phyloP scores from a whole-genome alignment of 2,329 filamentous ascomycete species.

The Clarireedia hainanense region DNA sequence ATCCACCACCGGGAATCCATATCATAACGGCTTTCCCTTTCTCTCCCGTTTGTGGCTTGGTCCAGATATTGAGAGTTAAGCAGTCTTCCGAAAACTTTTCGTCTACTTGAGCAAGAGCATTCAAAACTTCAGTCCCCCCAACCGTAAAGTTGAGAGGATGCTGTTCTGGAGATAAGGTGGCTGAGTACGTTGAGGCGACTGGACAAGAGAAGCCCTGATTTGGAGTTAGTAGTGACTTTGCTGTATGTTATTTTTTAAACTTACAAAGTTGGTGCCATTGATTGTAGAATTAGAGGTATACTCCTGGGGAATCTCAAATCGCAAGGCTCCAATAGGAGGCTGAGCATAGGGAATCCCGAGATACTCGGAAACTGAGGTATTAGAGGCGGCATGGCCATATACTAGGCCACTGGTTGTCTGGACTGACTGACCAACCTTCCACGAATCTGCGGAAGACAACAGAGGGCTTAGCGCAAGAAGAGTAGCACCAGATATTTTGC shows the following conservation, averaged over 20 bases:
- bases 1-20: slow-evolving; percentile 36
- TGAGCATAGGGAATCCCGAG: slow-evolving; percentile 35
- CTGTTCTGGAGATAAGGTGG: not conserved
- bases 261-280: slow-evolving; percentile 23
- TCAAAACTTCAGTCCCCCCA: not conserved
- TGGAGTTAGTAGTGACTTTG: slow-evolving; percentile 12
- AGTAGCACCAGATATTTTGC: too few species aligned
- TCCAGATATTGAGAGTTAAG: slow-evolving; percentile 34
- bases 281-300: slow-evolving; percentile 13
- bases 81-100: slow-evolving; percentile 30
- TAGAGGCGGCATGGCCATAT: slow-evolving; percentile 19
- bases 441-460: not conserved
- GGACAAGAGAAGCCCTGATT: slow-evolving; percentile 13
- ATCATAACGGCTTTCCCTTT: slow-evolving; percentile 34
- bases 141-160: not conserved
- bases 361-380: slow-evolving; percentile 27
- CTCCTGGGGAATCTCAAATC: slow-evolving; percentile 27
- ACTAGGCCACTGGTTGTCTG: slow-evolving; percentile 25
- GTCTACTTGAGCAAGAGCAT: not conserved
- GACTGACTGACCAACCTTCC: slow-evolving; percentile 24
- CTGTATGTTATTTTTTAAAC: slow-evolving; percentile 9
- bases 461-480: too few species aligned
- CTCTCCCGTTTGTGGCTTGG: slow-evolving; percentile 23
- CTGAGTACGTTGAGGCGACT: too few species aligned
- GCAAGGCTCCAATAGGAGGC: slow-evolving; percentile 32